A percentile compares a stretch with the other conserved stretches of the same genome.
These are phyloP conservation scores for Fusarium mundagurra DNA, from an alignment of 2,329 filamentous ascomycete species.

Conservation along the genomic window DNA sequence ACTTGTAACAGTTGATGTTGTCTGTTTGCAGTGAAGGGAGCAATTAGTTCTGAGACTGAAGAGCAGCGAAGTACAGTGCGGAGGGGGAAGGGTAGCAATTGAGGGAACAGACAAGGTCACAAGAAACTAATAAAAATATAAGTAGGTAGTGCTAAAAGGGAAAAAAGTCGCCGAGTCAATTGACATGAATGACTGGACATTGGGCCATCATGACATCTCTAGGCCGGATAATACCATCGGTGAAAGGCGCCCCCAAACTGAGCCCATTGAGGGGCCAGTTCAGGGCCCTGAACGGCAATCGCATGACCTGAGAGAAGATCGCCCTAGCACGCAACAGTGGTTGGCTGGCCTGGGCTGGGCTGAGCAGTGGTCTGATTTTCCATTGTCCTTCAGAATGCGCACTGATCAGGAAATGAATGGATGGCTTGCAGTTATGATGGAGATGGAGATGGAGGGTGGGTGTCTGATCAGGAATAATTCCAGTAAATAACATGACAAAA, in stretches of 20 bases:
- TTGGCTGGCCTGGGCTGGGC: constrained; percentile 26
- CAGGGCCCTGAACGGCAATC: constrained; percentile 25
- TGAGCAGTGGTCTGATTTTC: constrained; percentile 38
- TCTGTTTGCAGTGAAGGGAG: constrained; percentile 20
- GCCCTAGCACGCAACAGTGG: constrained; percentile 38
- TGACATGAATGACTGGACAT: background rate
- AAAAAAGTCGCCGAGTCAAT: constrained; percentile 13
- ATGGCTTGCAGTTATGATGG: constrained; percentile 7
- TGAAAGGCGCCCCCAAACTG: constrained; percentile 26
- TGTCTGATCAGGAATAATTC: constrained; percentile 3
- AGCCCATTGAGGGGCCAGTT: constrained; percentile 34
- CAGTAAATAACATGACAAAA: background rate
- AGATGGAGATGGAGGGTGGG: background rate
- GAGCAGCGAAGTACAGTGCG: background rate
- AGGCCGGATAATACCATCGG: constrained; percentile 21
- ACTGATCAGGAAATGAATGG: background rate
- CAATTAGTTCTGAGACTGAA: constrained; percentile 10
- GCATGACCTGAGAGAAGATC: constrained; percentile 37
- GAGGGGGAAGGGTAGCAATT: background rate
- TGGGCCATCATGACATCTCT: constrained; percentile 26
- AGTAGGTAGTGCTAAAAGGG: background rate
- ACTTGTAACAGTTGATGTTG: background rate
- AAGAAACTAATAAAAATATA: background rate
- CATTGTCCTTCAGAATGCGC: constrained; percentile 2
- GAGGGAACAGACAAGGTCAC: background rate